A percentile compares a stretch with the other conserved stretches of the same genome.
These are phyloP conservation scores for Nakazawaea holstii DNA, from an alignment of 805 yeast species.

Conservation along the genomic window DNA sequence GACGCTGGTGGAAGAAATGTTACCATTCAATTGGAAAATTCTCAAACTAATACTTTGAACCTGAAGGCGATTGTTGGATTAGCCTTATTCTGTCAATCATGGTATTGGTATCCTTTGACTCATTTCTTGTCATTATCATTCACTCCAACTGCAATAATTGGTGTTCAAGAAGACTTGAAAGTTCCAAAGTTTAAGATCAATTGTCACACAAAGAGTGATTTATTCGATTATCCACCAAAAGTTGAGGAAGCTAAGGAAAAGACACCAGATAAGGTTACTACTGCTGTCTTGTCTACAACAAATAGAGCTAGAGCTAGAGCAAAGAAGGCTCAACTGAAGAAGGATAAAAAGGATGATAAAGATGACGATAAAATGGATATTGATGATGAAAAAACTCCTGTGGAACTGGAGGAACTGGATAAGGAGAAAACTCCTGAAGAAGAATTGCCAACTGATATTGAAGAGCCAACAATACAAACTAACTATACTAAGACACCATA, in stretches of 20 bases:
- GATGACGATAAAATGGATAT: conserved; percentile 34
- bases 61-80: conserved; percentile 89
- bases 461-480: conserved; percentile 34
- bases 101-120: conserved; percentile 98
- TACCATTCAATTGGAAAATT: conserved; percentile 85
- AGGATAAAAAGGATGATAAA: conserved; percentile 46
- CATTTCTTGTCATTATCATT: conserved; percentile 90
- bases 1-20: conserved; percentile 99
- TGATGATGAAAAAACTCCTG: conserved; percentile 22
- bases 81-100: conserved; percentile 83
- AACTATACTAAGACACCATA: conserved; percentile 62
- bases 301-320: conserved; percentile 93
- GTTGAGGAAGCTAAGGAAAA: conserved; percentile 72
- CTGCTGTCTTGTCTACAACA: conserved; percentile 93
- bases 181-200: conserved; percentile 79
- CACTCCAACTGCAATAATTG: conserved; percentile 86
- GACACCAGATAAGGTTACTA: conserved; percentile 82
- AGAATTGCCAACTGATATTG: conserved; percentile 21
- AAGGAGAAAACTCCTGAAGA: conserved; percentile 12
- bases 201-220: conserved; percentile 74
- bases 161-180: conserved; percentile 78
- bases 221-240: conserved; percentile 88
- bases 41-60: conserved; percentile 85
- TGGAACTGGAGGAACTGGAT: conserved; percentile 11
- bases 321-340: conserved; percentile 50